Conservation (phyloP, 164 flowering plant species). For the Sedum album region DNA sequence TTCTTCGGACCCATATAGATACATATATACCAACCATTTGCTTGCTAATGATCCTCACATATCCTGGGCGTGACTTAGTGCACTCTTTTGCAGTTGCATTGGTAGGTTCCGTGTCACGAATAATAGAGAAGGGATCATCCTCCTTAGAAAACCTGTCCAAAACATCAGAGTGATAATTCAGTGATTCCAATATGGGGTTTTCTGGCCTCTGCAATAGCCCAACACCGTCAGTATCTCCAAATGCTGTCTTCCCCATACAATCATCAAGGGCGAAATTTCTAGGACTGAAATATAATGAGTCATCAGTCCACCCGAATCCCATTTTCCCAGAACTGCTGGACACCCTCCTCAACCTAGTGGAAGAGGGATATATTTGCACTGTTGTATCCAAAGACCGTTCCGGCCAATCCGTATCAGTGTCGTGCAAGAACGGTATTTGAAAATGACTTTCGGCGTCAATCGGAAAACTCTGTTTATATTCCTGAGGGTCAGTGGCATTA, state of each 20-base stretch:
- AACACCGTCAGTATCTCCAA: constrained; percentile 52
- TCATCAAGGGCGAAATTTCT: constrained; percentile 16
- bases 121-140: constrained; percentile 32
- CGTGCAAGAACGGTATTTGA: constrained; percentile 9
- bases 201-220: constrained; percentile 26
- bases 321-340: constrained; percentile 60
- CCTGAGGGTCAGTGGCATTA: constrained; percentile 14
- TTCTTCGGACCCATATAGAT: constrained; percentile 79
- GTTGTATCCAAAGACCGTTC: constrained; percentile 51
- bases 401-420: constrained; percentile 63
- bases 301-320: constrained; percentile 41
- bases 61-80: constrained; percentile 27
- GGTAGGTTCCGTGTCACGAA: constrained; percentile 17
- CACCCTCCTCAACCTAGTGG: constrained; percentile 46
- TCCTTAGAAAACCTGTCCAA: constrained; percentile 36
- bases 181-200: constrained; percentile 29
- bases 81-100: constrained; percentile 9
- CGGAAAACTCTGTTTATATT: constrained; percentile 12
- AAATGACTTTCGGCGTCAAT: neutral
- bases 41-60: constrained; percentile 83
- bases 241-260: constrained; percentile 34
- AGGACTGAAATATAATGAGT: constrained; percentile 22
- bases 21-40: constrained; percentile 97
- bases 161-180: constrained; percentile 36
- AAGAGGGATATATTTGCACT: constrained; percentile 33